Percentiles rank a stretch among this genome's conserved stretches.
These are phyloP conservation scores for Vitis vinifera DNA, from an alignment of 164 flowering plant genomes.

Conservation along the genomic window ASM3070453v1 NC_081822.1:18809001-18809500, in stretches of 20 bases:
- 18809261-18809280: conserved; percentile 6
- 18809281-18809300: conserved; percentile 21
- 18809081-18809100: conserved; percentile 17
- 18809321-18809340: conserved; percentile 17
- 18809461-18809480: no score
- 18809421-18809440: no score
- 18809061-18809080: conserved; percentile 13
- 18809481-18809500: no score
- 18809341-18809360: conserved; percentile 17
- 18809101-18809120: background rate
- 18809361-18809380: conserved; percentile 21
- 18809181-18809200: conserved; percentile 17
- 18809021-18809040: conserved; percentile 17
- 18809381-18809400: conserved; percentile 17
- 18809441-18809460: no score
- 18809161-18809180: background rate
- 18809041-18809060: conserved; percentile 6
- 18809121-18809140: conserved; percentile 4
- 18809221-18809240: conserved; percentile 23
- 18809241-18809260: conserved; percentile 25
- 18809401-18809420: background rate
- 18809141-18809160: no score
- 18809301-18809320: conserved; percentile 9
- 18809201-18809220: conserved; percentile 11
- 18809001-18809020: background rate